Evolutionary conservation across 2,329 filamentous ascomycete species (phyloP).

Genomic region (Fusarium tanahbumbuense): DNA sequence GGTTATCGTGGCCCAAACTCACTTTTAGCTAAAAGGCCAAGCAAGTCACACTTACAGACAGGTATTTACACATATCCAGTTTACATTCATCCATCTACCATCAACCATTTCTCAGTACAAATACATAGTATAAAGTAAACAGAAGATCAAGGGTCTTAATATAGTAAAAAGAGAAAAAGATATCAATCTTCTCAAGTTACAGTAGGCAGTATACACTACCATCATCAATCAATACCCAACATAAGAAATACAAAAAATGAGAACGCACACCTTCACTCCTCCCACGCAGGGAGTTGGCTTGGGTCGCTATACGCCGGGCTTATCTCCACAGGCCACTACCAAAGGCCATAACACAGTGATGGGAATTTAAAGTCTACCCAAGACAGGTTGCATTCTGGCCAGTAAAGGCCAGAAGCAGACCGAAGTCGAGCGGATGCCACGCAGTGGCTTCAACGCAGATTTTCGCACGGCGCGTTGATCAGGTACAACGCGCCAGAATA

Average conservation of each 20-base stretch:
- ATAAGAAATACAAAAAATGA: slow-evolving; percentile 10
- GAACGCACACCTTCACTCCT: slow-evolving; percentile 2
- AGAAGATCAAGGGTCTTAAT: neutral
- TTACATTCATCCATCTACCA: neutral
- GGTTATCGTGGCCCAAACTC: neutral
- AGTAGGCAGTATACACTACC: neutral
- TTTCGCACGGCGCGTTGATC: neutral
- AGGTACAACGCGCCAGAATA: neutral
- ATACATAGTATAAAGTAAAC: neutral
- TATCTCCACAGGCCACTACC: slow-evolving; percentile 31
- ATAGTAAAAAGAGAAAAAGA: neutral
- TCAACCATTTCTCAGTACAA: neutral
- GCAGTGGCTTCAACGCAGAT: neutral
- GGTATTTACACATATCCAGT: neutral
- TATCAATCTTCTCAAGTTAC: neutral
- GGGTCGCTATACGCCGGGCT: neutral
- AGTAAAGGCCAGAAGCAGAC: too few relatives aligned
- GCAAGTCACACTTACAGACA: neutral
- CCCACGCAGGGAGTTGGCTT: neutral
- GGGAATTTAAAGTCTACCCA: neutral
- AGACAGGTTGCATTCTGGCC: neutral
- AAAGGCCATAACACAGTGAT: neutral
- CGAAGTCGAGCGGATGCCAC: neutral
- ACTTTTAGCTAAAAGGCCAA: neutral
- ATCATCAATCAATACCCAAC: neutral